Evolutionary conservation across 2,329 filamentous ascomycete species (phyloP), one percentile per base, ranked within the genome.

Genomic region (Claviceps quebecensis): DNA sequence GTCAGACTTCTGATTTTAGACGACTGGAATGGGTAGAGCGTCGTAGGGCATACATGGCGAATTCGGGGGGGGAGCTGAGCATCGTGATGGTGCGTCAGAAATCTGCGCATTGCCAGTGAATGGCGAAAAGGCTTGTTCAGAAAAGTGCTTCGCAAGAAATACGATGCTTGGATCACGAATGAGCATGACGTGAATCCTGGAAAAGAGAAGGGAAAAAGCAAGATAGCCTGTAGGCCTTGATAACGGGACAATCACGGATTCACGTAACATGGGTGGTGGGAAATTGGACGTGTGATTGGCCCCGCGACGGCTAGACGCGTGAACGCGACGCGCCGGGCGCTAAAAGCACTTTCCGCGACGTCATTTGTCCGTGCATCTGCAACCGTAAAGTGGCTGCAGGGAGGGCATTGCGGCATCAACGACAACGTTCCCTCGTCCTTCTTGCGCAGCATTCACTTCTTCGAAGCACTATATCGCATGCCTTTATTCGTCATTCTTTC

Each of bases 1-100:
- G 29, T 34, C 29, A 34, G 29, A 34, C 29, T 34, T 11, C 3
- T 34, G 29, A 34, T 34, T 34, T 9, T 34, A 34, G 9, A 34
- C 29, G 29, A 34, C 9, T 34, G 9, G 29, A 4, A 34, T 34
- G 9, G 9, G 29, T 11, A 34, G 29, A 11, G 29, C 29, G 9
- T 34, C 16, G 11, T 23, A 23, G 11, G 34, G 13, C 56, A 5
- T 50, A 62, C 62, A 65, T 62, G 41, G 61, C 55, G 55, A 60
- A 64, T n/a, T 65, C 60, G n/a, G 59, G 58, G 8, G 61, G 60
- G 2, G 61, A 38, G 17, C 34, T 54, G 38, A 50, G 49, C 56
- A 57, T 56, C 19, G 44, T 52, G 51, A 13, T n/a, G 36, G 4
- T 11, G 9, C 29, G 29, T 34, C 29, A 34, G 29, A 34, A 34